Evolutionary conservation across 345 rosid species (phyloP), one percentile per base, ranked within the genome.

Genomic region (Kernera saxatilis): DNA sequence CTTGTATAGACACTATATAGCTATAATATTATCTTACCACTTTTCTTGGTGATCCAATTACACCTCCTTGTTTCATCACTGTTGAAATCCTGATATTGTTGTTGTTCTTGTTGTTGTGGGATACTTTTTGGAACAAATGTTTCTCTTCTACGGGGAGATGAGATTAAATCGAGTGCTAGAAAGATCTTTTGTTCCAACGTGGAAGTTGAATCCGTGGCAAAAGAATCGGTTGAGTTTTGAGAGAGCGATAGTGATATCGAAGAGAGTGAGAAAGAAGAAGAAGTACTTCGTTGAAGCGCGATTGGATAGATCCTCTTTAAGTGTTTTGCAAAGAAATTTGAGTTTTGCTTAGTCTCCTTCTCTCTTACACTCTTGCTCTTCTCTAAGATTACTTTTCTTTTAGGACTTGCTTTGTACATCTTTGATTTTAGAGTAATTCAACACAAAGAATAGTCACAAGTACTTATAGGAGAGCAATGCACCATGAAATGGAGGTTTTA

Each of bases 11-110:
- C 44, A 5, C 6, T 26, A 18, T 13, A 13, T 25, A 23, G 50
- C 13, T 39, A 40, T 59, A 40, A 1, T 33, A 14, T 45, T 33
- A 33, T 40, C 75, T 75, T 90, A 94, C 97, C 97, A 64, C 99
- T 91, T 40, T 81, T 91, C 78, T 89, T 89, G 29, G 99, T 86
- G 40, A 94, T 86, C 99, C 99, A 94, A 12, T 85, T 83, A 81
- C 99, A 94, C 71, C 96, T 83, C 83, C 69, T 85, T 26, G 79
- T 45, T 79, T 85, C 99, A 48, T 87, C 92, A 51, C 39, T 80
- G 37, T 30, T 50, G 15, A 75, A 33, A 45, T 78, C 88, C 40
- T 67, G 84, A 50, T 11, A n/a, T 57, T 52, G 79, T 3, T 71
- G 84, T 18, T 56, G 76, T 17, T 73, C 83, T 11, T 77, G 81